Percentiles rank a stretch among this genome's conserved stretches.
Evolutionary conservation across 2,329 filamentous ascomycete species (phyloP).

Genomic region (Bipolaris cookei): DNA sequence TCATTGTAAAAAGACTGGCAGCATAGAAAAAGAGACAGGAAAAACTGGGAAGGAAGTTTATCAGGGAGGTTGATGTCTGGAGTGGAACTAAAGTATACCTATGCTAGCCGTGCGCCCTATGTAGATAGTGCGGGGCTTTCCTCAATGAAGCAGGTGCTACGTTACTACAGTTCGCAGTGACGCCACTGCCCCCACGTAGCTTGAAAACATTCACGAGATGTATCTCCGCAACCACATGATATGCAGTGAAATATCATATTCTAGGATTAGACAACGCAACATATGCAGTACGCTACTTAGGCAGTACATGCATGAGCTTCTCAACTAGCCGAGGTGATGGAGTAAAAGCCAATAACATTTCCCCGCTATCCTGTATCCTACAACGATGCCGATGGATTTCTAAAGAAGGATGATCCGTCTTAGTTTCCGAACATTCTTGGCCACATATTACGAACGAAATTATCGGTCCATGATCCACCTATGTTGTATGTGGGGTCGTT

Average conservation of each 20-base stretch:
- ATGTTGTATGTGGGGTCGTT: too few relatives aligned
- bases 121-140: constrained; percentile 14
- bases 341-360: too few relatives aligned
- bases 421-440: too few relatives aligned
- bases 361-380: too few relatives aligned
- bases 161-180: constrained; percentile 5
- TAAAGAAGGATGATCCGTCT: too few relatives aligned
- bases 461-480: too few relatives aligned
- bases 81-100: constrained; percentile 2
- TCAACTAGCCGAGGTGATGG: not conserved
- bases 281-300: not conserved
- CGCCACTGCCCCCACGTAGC: constrained; percentile 11
- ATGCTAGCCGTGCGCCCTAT: constrained; percentile 11
- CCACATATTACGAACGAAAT: too few relatives aligned
- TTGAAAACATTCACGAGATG: not conserved
- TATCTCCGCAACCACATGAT: not conserved
- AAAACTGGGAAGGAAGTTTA: not conserved
- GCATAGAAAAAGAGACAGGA: not conserved
- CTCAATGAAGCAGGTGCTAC: constrained; percentile 19
- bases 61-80: not conserved
- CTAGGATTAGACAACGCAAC: not conserved
- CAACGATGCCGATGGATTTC: too few relatives aligned
- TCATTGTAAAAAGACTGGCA: constrained; percentile 4
- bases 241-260: not conserved
- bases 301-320: not conserved